Evolutionary conservation across 169 alveolate genomes (phyloP).

Genomic region (Miamiensis avidus): DNA sequence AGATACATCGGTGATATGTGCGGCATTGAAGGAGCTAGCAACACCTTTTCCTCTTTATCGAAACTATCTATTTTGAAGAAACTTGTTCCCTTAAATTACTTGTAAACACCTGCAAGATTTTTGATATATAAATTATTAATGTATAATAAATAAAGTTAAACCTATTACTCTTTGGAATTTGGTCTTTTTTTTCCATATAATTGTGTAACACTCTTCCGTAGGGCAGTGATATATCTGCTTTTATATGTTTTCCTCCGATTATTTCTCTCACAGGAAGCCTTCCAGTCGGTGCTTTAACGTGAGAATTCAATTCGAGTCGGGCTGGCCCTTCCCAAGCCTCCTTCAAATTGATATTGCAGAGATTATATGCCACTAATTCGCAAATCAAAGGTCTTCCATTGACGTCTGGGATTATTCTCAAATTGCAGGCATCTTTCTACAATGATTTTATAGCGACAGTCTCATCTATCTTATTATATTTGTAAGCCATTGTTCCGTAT

Average conservation of each 20-base stretch:
- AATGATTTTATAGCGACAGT: not conserved
- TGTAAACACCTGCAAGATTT: not conserved
- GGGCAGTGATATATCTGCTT: conserved; percentile 19
- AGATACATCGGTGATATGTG: conserved; percentile 7
- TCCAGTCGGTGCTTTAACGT: conserved; percentile 22
- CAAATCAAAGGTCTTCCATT: conserved; percentile 12
- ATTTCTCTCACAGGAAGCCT: not conserved
- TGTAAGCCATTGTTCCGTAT: conserved; percentile 20
- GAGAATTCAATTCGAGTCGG: conserved; percentile 6
- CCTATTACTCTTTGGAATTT: conserved; percentile 1
- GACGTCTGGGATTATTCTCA: conserved; percentile 5
- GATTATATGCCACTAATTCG: conserved; percentile 2
- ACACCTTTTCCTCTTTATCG: not conserved
- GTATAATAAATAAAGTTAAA: too few relatives aligned
- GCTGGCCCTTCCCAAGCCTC: conserved; percentile 32
- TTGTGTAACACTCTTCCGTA: conserved; percentile 9
- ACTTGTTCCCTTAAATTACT: not conserved
- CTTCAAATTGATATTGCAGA: not conserved
- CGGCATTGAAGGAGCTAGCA: conserved; percentile 14
- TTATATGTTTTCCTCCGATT: conserved; percentile 17
- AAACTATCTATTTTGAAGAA: not conserved
- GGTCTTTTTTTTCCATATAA: not conserved
- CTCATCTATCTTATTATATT: conserved; percentile 9
- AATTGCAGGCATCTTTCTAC: not conserved
- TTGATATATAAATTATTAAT: not conserved